Percentiles rank a stretch among this genome's conserved stretches.
Evolutionary conservation across 2,329 filamentous ascomycete species (phyloP).

Genomic region (Onygenales sp.): DNA sequence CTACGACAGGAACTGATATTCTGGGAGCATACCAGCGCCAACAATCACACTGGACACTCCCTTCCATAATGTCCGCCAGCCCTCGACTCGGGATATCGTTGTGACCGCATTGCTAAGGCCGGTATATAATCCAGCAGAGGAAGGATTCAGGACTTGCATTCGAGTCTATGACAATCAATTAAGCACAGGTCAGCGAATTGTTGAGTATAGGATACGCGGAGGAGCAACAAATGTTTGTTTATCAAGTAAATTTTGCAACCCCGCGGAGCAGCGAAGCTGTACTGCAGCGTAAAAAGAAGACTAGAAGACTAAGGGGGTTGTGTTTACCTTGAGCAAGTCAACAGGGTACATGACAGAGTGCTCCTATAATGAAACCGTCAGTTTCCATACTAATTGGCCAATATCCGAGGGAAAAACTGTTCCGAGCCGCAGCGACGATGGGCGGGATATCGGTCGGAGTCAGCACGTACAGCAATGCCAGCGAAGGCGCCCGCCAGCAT

Average conservation of each 20-base stretch:
- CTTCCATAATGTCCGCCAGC: conserved; percentile 85
- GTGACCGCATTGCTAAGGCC: conserved; percentile 88
- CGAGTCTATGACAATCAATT: conserved; percentile 57
- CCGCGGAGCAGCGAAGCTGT: not conserved
- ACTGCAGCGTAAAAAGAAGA: not conserved
- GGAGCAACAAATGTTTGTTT: not conserved
- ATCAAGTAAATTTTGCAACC: not conserved
- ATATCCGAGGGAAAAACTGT: not conserved
- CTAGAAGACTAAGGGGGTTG: not conserved
- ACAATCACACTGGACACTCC: conserved; percentile 94
- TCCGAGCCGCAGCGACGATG: not conserved
- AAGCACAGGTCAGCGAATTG: conserved; percentile 1
- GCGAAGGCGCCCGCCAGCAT: conserved; percentile 96
- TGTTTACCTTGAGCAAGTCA: conserved; percentile 84
- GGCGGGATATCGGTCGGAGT: not conserved
- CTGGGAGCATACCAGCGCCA: conserved; percentile 63
- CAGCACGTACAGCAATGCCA: conserved; percentile 70
- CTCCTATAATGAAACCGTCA: conserved; percentile 50
- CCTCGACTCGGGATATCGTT: conserved; percentile 83
- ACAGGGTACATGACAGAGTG: conserved; percentile 99
- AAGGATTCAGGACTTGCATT: conserved; percentile 92
- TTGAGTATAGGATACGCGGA: no score
- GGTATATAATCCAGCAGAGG: conserved; percentile 69
- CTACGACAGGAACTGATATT: not conserved
- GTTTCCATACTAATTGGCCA: not conserved